These are phyloP conservation scores for Manihot esculenta DNA, from an alignment of 441 rosid species.

Conservation along the genomic window DNA sequence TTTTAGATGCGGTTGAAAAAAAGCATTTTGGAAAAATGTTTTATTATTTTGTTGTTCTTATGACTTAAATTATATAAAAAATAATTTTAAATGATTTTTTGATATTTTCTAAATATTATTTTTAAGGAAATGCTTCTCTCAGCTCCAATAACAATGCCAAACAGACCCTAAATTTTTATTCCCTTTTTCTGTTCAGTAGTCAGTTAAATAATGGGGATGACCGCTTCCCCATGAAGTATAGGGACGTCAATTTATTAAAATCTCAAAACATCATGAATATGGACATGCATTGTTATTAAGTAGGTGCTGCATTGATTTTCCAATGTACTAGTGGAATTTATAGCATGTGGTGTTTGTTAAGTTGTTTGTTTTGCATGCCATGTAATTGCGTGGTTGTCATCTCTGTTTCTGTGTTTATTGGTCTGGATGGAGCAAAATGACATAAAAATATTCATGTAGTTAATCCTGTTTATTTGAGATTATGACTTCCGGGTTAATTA, in stretches of 20 bases:
- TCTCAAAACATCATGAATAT: background rate
- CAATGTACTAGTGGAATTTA: background rate
- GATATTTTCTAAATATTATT: no score
- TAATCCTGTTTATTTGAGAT: conserved; percentile 2
- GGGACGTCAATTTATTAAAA: background rate
- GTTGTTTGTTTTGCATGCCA: background rate
- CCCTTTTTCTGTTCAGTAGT: background rate
- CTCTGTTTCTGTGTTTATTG: conserved; percentile 4
- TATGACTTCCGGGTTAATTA: background rate
- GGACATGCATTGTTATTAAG: background rate
- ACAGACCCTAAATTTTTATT: background rate
- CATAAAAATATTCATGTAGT: background rate
- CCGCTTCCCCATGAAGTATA: background rate
- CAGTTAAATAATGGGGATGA: background rate
- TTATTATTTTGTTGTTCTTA: no score
- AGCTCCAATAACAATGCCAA: no score
- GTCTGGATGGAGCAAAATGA: background rate
- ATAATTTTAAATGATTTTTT: no score
- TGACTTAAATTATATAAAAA: no score
- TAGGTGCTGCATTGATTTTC: background rate
- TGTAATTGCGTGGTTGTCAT: background rate
- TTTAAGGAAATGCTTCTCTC: no score
- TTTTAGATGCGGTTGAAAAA: no score
- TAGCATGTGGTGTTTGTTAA: background rate
- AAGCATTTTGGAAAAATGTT: no score